Evolutionary conservation across 2,329 filamentous ascomycete species (phyloP).

Genomic region (Pestalotiopsis sp.): DNA sequence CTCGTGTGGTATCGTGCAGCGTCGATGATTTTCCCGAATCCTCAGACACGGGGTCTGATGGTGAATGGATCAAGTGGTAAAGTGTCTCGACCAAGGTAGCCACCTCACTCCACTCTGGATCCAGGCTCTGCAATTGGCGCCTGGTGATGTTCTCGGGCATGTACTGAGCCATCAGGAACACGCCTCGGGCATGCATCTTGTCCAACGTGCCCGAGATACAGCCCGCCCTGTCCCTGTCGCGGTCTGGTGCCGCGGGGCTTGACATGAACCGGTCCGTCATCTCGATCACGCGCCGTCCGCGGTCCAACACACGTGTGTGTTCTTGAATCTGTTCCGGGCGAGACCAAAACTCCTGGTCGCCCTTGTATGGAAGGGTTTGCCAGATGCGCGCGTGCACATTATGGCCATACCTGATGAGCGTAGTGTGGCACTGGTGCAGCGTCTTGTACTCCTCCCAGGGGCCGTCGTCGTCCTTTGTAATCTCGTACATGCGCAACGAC

Average conservation of each 20-base stretch:
- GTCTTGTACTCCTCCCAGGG: conserved; percentile 4
- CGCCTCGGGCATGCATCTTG: conserved; percentile 1
- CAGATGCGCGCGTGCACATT: background rate
- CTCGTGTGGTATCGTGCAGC: background rate
- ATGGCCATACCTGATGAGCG: background rate
- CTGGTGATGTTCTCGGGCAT: conserved; percentile 11
- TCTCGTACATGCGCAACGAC: background rate
- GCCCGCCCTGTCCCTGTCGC: background rate
- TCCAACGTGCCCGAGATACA: conserved; percentile 4
- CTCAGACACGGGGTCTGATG: too few relatives aligned
- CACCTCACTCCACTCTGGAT: background rate
- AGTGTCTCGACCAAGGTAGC: background rate
- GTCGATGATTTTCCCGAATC: background rate
- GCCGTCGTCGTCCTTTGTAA: conserved; percentile 5
- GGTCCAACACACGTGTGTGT: background rate
- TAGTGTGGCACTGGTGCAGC: background rate
- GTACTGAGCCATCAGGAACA: background rate
- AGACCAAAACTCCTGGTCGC: conserved; percentile 10
- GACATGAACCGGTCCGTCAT: background rate
- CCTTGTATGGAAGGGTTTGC: conserved; percentile 10
- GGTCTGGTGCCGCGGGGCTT: background rate
- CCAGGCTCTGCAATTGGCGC: background rate
- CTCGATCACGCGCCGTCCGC: conserved; percentile 2
- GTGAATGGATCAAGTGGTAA: background rate
- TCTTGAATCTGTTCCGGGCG: background rate